A percentile compares a stretch with the other conserved stretches of the same genome.
phyloP scores from a whole-genome alignment of 768 basidiomycete genomes.

The Gautieria morchelliformis region DNA sequence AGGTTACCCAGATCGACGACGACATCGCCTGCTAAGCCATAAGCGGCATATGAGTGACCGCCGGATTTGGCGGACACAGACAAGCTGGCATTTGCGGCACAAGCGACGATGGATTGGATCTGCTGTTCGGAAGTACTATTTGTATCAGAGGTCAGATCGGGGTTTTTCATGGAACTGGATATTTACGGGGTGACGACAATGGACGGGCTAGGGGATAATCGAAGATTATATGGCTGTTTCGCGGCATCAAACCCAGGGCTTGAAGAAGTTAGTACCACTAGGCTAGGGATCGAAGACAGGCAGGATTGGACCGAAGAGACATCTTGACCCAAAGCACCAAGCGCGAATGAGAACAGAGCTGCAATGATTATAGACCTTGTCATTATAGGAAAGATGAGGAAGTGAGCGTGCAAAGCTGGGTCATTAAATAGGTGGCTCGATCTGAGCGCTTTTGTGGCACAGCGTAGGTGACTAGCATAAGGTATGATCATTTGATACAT shows the following conservation, averaged over 20 bases:
- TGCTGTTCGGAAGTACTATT: slow-evolving; percentile 8
- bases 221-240: slow-evolving; percentile 10
- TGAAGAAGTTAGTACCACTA: slow-evolving; percentile 3
- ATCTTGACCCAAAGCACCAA: background rate
- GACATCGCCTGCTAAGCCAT: slow-evolving; percentile 14
- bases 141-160: background rate
- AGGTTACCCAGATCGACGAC: slow-evolving; percentile 18
- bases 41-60: slow-evolving; percentile 20
- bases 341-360: background rate
- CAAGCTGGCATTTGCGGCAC: slow-evolving; percentile 4
- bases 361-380: background rate
- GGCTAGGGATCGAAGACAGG: background rate
- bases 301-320: background rate
- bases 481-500: background rate
- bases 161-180: too few species aligned
- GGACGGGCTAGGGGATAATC: slow-evolving; percentile 11
- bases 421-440: background rate
- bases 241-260: slow-evolving; percentile 8
- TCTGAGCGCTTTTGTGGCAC: background rate
- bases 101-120: slow-evolving; percentile 8
- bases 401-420: background rate
- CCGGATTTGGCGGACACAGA: slow-evolving; percentile 12
- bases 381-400: background rate
- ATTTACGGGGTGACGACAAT: slow-evolving; percentile 13
- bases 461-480: too few species aligned